Evolutionary conservation across 2,329 filamentous ascomycete genomes (phyloP).

Genomic region (Colletotrichum noveboracense): DNA sequence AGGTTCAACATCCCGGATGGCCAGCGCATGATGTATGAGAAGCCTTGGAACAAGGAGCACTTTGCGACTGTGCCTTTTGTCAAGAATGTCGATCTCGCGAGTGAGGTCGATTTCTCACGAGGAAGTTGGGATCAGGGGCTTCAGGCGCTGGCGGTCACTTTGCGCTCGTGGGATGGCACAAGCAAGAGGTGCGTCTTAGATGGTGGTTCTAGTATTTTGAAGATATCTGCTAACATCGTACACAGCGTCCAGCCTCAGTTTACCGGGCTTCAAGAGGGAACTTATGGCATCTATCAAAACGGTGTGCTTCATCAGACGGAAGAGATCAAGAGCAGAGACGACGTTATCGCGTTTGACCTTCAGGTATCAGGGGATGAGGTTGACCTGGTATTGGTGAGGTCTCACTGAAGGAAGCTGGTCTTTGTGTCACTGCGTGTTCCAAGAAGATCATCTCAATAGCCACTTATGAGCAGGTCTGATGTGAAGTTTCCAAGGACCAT

Average conservation of each 20-base stretch:
- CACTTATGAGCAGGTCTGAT: accelerated
- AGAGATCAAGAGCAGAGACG: background rate
- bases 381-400: background rate
- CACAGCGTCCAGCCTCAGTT: background rate
- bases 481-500: background rate
- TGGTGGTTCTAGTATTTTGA: accelerated
- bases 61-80: background rate
- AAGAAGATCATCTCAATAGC: background rate
- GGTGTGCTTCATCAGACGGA: background rate
- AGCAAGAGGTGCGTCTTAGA: background rate
- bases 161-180: background rate
- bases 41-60: constrained; percentile 30
- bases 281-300: background rate
- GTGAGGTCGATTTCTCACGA: background rate
- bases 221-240: background rate
- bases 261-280: background rate
- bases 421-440: accelerated
- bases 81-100: background rate
- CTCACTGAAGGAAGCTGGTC: background rate
- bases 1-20: constrained; percentile 40
- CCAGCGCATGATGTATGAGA: constrained; percentile 37
- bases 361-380: background rate
- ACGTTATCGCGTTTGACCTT: background rate
- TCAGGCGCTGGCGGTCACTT: background rate
- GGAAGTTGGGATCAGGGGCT: background rate